Percentiles rank a stretch among this genome's conserved stretches.
Evolutionary conservation across 129 eudicot genomes (phyloP).

Genomic region (Pulicaria dysenterica): DNA sequence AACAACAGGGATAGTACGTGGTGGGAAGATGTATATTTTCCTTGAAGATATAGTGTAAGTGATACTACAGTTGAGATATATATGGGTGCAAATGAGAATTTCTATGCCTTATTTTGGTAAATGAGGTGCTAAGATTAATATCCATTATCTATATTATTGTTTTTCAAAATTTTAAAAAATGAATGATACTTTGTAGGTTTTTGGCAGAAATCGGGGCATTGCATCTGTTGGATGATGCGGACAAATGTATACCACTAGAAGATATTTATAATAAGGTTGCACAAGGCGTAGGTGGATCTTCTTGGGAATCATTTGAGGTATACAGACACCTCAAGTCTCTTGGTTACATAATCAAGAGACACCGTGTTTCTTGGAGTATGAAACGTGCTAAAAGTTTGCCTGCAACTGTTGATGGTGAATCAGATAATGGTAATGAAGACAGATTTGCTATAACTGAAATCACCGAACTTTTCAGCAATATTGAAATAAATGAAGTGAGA

Average conservation of each 20-base stretch:
- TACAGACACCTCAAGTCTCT: constrained; percentile 67
- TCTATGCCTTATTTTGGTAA: background rate
- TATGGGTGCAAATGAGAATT: background rate
- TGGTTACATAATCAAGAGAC: constrained; percentile 74
- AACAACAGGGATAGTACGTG: constrained; percentile 70
- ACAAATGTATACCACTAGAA: constrained; percentile 40
- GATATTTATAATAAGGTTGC: constrained; percentile 62
- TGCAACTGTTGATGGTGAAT: constrained; percentile 10
- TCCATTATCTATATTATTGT: no score
- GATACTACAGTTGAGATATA: background rate
- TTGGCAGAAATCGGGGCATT: constrained; percentile 75
- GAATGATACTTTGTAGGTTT: constrained; percentile 49
- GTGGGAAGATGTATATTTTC: constrained; percentile 54
- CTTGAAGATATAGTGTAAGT: constrained; percentile 83
- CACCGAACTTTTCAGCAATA: constrained; percentile 35
- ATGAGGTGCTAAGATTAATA: no score
- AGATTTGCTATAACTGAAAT: constrained; percentile 31
- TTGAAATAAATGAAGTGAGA: constrained; percentile 48
- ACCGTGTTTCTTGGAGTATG: constrained; percentile 62
- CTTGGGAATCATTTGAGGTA: constrained; percentile 78
- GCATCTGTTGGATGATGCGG: constrained; percentile 43
- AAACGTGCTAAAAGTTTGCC: constrained; percentile 35
- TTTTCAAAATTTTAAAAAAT: constrained; percentile 1
- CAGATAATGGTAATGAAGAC: constrained; percentile 33
- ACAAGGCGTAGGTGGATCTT: constrained; percentile 52